These are phyloP conservation scores for Cladorrhinum samala DNA, from an alignment of 495 filamentous ascomycete genomes.

Conservation along the genomic window DNA sequence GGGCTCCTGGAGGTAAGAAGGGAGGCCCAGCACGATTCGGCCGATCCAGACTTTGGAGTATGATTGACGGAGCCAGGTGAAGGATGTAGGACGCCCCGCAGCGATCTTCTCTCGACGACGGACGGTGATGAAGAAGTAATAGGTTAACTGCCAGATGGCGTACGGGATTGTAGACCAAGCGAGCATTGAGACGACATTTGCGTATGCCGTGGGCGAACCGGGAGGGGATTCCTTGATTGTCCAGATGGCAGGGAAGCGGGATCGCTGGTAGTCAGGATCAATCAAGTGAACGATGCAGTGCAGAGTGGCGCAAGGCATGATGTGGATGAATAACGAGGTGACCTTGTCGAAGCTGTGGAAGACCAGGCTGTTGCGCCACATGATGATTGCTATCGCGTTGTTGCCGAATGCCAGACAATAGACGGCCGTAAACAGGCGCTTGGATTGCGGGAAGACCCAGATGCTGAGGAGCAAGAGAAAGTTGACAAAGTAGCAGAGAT, in stretches of 20 bases:
- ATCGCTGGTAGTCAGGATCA: constrained; percentile 52
- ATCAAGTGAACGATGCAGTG: constrained; percentile 89
- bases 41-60: constrained; percentile 88
- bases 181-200: constrained; percentile 72
- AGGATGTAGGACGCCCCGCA: constrained; percentile 89
- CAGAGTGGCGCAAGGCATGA: constrained; percentile 91
- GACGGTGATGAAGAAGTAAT: constrained; percentile 91
- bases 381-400: constrained; percentile 95
- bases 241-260: constrained; percentile 82
- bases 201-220: constrained; percentile 69
- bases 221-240: constrained; percentile 68
- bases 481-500: constrained; percentile 98
- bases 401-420: constrained; percentile 93
- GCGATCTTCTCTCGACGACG: constrained; percentile 89
- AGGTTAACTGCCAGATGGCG: constrained; percentile 80
- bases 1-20: constrained; percentile 68
- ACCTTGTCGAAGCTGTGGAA: constrained; percentile 97
- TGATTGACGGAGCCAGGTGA: constrained; percentile 90
- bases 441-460: constrained; percentile 87
- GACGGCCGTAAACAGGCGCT: constrained; percentile 85
- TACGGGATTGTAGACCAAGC: constrained; percentile 92
- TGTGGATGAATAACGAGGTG: constrained; percentile 95
- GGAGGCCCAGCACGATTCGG: constrained; percentile 71
- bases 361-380: constrained; percentile 98
- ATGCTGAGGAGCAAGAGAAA: constrained; percentile 73